Base-by-base conservation (phyloP, 805 yeast species). In the Candida corydali region DNA sequence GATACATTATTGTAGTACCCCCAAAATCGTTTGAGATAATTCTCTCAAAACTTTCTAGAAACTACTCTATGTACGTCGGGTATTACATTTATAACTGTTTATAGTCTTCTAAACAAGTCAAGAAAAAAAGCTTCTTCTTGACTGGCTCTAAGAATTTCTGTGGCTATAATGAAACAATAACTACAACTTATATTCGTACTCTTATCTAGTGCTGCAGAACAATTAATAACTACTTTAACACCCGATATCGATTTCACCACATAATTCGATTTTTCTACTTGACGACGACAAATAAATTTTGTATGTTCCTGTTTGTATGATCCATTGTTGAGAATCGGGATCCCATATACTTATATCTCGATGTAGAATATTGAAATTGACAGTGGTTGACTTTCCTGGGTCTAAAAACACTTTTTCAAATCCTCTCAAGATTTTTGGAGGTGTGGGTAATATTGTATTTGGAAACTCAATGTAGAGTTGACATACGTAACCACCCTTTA, bases 331-430 rank as follows among this genome's bases (percentile, higher is more conserved):
- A 11, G 69, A 62, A 15, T 52, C 63, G 0, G 73, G 61, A 46
- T 76, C 81, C 82, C 82, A 78, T 17, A 70, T 60, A 37, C 78
- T 65, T 42, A 78, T 55, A 52, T 78, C 83, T 39, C 79, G 63
- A 49, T 75, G 68, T 39, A 64, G 52, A 14, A 78, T 55, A 32
- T 66, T 62, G 44, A 77, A 77, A 11, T 47, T 50, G 5, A 73
- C 61, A 14, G 51, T 50, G 2, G 54, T 56, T 1, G 61, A 44
- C 22, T 59, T 57, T 1, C 75, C 76, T 8, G 74, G 60, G 15
- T 58, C 62, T 23, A 75, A 48, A 38, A 59, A 63, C 1, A 75
- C 67, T 49, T 78, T 78, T 29, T 76, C 82, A 44, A 75, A 73
- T 1, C 83, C 83, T 45, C 82, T 61, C 36, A 78, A 61, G 17